Evolutionary conservation across 2,329 filamentous ascomycete species (phyloP), one percentile per base, ranked within the genome.

Genomic region (Cladophialophora chaetospira): DNA sequence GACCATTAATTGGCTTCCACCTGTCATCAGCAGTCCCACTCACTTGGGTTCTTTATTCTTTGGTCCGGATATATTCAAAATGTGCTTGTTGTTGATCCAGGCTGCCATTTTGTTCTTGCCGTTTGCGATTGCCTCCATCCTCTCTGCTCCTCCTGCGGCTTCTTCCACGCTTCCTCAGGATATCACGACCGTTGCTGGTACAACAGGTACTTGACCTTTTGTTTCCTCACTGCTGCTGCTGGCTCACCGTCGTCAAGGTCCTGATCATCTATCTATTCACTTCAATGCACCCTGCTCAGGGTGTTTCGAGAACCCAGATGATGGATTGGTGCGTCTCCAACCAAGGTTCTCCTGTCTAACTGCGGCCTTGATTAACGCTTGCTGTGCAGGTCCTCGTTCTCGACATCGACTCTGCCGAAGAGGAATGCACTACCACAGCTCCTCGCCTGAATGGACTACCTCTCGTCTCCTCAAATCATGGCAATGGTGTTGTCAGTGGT

Each of bases 401-500:
- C 17, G 58, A 64, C 21, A 63, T 69, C 23, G 58, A 63, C 31
- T 58, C 57, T 21, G 65, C 65, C 23, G 62, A 60, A n/a, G 61
- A 62, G 26, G 64, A 66, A 35, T 71, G 70, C 52, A 65, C 60
- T 25, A 64, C 65, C 48, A 59, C 49, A 21, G 47, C 63, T 54
- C 55, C 70, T 11, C 63, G 62, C 26, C 62, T 72, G 35, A 72
- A 72, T 59, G 69, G 67, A 19, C 31, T 64, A 26, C 50, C 62
- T 40, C 61, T 72, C 42, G 53, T 57, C 21, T 11, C 49, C 25
- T 31, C 35, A 11, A 51, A 21, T 23, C 33, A 48, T 19, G 56
- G 49, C 36, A 52, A 55, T 25, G 28, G 50, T 26, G 54, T 53
- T 19, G 35, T 42, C 40, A 51, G 58, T n/a, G 69, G 68, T 10